Evolutionary conservation across 495 filamentous ascomycete genomes (phyloP).

Genomic region (Chlorociboria aeruginascens): DNA sequence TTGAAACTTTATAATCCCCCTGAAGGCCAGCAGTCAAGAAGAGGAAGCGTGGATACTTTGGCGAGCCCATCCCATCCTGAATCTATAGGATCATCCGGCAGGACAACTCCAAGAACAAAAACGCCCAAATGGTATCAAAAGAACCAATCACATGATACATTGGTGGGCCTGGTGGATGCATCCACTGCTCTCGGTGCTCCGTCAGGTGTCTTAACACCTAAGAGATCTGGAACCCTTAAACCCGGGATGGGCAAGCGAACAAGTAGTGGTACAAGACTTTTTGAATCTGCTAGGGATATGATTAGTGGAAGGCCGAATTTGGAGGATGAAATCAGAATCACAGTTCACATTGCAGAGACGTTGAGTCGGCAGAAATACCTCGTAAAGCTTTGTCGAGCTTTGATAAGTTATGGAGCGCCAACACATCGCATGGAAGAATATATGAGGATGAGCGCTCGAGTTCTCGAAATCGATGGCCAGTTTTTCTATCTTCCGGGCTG

Average conservation of each 20-base stretch:
- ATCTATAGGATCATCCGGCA: conserved; percentile 20
- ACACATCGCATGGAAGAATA: conserved; percentile 71
- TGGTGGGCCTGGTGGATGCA: conserved; percentile 44
- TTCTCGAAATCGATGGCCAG: conserved; percentile 81
- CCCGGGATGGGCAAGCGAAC: conserved; percentile 11
- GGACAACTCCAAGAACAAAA: conserved; percentile 42
- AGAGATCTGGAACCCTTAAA: conserved; percentile 29
- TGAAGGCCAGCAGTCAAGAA: conserved; percentile 1
- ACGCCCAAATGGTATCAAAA: conserved; percentile 57
- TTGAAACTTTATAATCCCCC: conserved; percentile 56
- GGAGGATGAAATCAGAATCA: conserved; percentile 68
- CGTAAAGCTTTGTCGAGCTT: conserved; percentile 67
- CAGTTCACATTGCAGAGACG: conserved; percentile 77
- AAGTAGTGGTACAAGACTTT: conserved; percentile 6
- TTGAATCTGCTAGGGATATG: conserved; percentile 30
- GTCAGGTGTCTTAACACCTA: conserved; percentile 20
- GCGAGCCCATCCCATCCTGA: background rate
- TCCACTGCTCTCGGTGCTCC: conserved; percentile 32
- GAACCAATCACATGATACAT: conserved; percentile 33
- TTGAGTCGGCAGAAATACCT: conserved; percentile 75
- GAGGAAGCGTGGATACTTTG: conserved; percentile 5
- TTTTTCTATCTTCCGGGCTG: conserved; percentile 89
- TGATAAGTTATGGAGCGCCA: conserved; percentile 78
- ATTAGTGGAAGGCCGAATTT: conserved; percentile 24
- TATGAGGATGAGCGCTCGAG: conserved; percentile 80